Conservation (phyloP, 2,329 filamentous ascomycete species). For the Geosmithia putterillii region DNA sequence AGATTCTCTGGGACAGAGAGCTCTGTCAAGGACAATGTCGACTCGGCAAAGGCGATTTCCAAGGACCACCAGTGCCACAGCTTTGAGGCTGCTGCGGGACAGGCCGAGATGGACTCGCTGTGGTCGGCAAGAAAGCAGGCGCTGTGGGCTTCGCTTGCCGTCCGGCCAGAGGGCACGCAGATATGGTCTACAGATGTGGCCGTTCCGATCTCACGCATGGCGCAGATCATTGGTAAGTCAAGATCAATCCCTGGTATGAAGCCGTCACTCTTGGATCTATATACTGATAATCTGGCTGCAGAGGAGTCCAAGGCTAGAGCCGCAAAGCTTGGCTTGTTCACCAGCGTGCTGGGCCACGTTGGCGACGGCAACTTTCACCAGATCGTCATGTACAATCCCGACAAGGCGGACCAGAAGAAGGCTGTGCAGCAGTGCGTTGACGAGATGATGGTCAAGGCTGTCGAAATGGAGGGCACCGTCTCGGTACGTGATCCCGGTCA, state of each 20-base stretch:
- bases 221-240: constrained; percentile 48
- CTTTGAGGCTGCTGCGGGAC: constrained; percentile 56
- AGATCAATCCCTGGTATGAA: neutral
- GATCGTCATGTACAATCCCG: constrained; percentile 25
- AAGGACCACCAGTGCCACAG: constrained; percentile 35
- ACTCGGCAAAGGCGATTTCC: constrained; percentile 42
- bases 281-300: constrained; percentile 2
- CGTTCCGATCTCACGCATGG: constrained; percentile 59
- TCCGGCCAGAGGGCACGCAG: constrained; percentile 44
- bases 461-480: constrained; percentile 60
- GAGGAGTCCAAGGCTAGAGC: constrained; percentile 58
- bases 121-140: constrained; percentile 69
- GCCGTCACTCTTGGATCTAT: neutral
- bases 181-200: constrained; percentile 77
- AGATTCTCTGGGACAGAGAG: constrained; percentile 52
- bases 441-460: constrained; percentile 56
- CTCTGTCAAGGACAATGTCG: constrained; percentile 47
- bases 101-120: constrained; percentile 54
- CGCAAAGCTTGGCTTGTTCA: constrained; percentile 46
- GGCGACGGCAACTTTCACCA: constrained; percentile 66
- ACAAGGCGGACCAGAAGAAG: constrained; percentile 42
- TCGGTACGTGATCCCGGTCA: constrained; percentile 38
- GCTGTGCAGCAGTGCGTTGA: constrained; percentile 49
- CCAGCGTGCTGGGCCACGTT: constrained; percentile 59
- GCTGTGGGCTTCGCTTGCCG: constrained; percentile 59